These are phyloP conservation scores for Galerina sulciceps DNA, from an alignment of 768 basidiomycete species.

Conservation along the genomic window DNA sequence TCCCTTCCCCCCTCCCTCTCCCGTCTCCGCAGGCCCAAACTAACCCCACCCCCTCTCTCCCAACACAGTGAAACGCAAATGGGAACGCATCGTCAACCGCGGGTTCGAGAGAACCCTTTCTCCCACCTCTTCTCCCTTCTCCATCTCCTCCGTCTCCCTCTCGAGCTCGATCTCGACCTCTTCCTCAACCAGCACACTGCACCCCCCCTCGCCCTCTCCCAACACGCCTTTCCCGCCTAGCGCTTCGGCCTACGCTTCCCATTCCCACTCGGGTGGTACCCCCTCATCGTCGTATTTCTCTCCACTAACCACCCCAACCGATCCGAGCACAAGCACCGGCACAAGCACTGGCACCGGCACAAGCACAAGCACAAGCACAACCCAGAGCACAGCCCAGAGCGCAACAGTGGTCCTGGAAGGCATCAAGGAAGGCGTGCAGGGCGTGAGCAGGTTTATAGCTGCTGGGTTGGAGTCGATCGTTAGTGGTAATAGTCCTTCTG, in stretches of 20 bases:
- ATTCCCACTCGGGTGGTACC: not conserved
- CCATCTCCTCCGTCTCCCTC: slow-evolving; percentile 6
- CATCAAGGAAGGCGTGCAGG: slow-evolving; percentile 69
- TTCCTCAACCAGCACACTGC: not conserved
- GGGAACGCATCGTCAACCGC: slow-evolving; percentile 78
- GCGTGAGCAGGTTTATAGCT: slow-evolving; percentile 58
- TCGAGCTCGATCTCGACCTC: slow-evolving; percentile 1
- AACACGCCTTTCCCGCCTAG: not conserved
- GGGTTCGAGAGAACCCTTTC: slow-evolving; percentile 48
- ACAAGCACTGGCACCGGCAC: slow-evolving; percentile 16
- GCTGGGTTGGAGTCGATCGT: slow-evolving; percentile 39
- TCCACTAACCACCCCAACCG: not conserved
- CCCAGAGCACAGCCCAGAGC: too few relatives aligned
- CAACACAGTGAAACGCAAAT: slow-evolving; percentile 79
- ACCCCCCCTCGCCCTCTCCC: not conserved
- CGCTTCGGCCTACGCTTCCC: not conserved
- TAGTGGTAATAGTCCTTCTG: slow-evolving; percentile 5
- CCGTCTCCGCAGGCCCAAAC: too few relatives aligned
- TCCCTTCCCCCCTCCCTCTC: not conserved
- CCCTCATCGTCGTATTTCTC: slow-evolving; percentile 2
- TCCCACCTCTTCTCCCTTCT: slow-evolving; percentile 8
- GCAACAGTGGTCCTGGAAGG: slow-evolving; percentile 53
- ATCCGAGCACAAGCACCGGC: not conserved
- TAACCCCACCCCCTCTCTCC: too few relatives aligned
- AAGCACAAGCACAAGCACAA: slow-evolving; percentile 29